phyloP scores from a whole-genome alignment of 2,329 filamentous ascomycete genomes.

The Pseudocercospora cruenta region DNA sequence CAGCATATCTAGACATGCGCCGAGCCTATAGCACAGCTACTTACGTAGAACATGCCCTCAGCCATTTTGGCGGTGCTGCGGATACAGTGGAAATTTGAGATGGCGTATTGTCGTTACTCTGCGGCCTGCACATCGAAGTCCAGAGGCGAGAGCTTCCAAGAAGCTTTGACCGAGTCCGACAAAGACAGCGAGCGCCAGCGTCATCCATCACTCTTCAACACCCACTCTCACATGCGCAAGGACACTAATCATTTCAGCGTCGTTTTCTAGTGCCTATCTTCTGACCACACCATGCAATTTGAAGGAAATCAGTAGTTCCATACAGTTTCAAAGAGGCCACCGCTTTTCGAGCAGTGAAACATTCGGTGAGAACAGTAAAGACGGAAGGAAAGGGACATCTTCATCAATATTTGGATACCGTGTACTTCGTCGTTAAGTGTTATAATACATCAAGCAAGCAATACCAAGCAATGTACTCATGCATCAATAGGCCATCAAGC shows the following conservation, averaged over 20 bases:
- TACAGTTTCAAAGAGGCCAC: too few species aligned
- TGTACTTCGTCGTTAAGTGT: constrained; percentile 14
- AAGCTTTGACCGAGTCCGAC: not conserved
- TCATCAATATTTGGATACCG: not conserved
- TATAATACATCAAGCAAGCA: constrained; percentile 18
- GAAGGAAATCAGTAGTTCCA: not conserved
- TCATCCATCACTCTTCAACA: not conserved
- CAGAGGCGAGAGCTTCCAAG: constrained; percentile 9
- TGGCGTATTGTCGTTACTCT: not conserved
- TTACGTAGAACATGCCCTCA: constrained; percentile 47
- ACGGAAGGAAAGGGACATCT: not conserved
- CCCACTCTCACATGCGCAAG: not conserved
- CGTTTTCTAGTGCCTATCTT: not conserved
- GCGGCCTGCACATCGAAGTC: constrained; percentile 2
- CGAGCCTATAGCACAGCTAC: not conserved
- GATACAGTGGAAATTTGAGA: not conserved
- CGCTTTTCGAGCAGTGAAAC: too few species aligned
- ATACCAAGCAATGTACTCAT: constrained; percentile 17
- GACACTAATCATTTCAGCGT: not conserved
- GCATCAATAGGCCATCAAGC: constrained; percentile 8
- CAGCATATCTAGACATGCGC: not conserved
- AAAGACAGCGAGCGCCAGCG: not conserved
- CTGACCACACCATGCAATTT: not conserved
- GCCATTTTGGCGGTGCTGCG: constrained; percentile 42
- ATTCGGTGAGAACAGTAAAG: not conserved